Evolutionary conservation across 1,139 yeast genomes (phyloP).

Genomic region (Dujonia santamariae): DNA sequence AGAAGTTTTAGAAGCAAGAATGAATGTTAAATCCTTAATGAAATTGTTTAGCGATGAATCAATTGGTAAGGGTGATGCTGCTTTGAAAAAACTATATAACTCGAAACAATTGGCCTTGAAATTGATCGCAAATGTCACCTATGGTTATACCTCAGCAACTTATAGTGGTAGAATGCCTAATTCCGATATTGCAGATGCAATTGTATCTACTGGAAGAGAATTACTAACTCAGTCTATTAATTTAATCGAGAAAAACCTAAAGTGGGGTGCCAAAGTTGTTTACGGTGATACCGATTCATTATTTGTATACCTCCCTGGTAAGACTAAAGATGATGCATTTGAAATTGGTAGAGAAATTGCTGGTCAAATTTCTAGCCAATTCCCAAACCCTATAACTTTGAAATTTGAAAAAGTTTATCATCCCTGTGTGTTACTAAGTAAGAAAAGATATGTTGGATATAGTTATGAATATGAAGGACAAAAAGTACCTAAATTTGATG

Average conservation of each 20-base stretch:
- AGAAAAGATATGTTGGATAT: conserved; percentile 87
- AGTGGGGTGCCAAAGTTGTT: conserved; percentile 89
- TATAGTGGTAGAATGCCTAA: conserved; percentile 98
- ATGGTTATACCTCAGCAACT: conserved; percentile 93
- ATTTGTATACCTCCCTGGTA: conserved; percentile 88
- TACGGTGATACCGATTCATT: conserved; percentile 96
- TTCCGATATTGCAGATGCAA: conserved; percentile 90
- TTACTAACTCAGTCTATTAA: conserved; percentile 70
- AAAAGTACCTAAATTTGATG: conserved; percentile 69
- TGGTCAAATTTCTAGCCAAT: conserved; percentile 52
- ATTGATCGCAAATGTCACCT: conserved; percentile 89
- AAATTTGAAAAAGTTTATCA: conserved; percentile 92
- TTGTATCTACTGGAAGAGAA: conserved; percentile 89
- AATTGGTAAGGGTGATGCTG: conserved; percentile 37
- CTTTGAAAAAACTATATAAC: conserved; percentile 56
- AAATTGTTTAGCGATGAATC: no score
- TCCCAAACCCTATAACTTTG: conserved; percentile 78
- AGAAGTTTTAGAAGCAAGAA: conserved; percentile 77
- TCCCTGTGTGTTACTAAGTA: conserved; percentile 78
- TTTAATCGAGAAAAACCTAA: conserved; percentile 53
- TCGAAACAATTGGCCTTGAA: conserved; percentile 85
- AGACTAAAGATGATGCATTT: conserved; percentile 74
- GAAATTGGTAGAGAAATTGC: conserved; percentile 71
- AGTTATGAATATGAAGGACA: conserved; percentile 63
- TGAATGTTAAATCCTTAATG: conserved; percentile 76